A percentile compares a stretch with the other conserved stretches of the same genome.
Evolutionary conservation across 768 basidiomycete species (phyloP).

Genomic region (Porpolomopsis calyptriformis): DNA sequence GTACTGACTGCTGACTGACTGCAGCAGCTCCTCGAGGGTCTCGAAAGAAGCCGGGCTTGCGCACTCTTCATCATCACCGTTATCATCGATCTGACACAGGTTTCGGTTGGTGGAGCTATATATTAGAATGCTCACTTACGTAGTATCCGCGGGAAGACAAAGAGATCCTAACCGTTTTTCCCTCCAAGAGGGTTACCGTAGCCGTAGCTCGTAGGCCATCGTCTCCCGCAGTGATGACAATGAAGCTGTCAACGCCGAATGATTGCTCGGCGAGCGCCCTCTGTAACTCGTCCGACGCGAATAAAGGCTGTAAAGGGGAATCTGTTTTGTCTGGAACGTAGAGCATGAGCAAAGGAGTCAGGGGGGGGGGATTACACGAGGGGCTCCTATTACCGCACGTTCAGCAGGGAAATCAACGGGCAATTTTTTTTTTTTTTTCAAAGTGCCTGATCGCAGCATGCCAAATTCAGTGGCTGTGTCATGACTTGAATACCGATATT

Average conservation of each 20-base stretch:
- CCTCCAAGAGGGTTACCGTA: constrained; percentile 47
- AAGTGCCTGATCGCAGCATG: too few species aligned
- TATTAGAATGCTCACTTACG: constrained; percentile 23
- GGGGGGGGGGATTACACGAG: background rate
- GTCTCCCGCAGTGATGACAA: constrained; percentile 26
- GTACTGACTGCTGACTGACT: constrained; percentile 45
- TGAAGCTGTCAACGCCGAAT: constrained; percentile 42
- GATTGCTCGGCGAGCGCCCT: constrained; percentile 48
- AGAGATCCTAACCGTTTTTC: constrained; percentile 32
- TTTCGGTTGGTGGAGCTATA: constrained; percentile 3
- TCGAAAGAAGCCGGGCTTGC: too few species aligned
- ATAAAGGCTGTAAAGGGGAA: constrained; percentile 18
- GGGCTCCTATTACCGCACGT: background rate
- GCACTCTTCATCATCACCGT: too few species aligned
- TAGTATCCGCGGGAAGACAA: constrained; percentile 48
- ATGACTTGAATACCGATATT: too few species aligned
- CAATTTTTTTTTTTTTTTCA: too few species aligned
- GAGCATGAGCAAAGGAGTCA: background rate
- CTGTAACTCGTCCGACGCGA: constrained; percentile 41
- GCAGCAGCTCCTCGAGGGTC: constrained; percentile 48
- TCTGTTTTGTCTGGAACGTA: background rate
- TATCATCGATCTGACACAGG: background rate
- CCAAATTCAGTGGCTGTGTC: constrained; percentile 1
- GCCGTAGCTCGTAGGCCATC: constrained; percentile 43
- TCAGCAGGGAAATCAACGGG: too few species aligned